Percentiles rank a stretch among this genome's conserved stretches.
Evolutionary conservation across 257 asterid genomes (phyloP).

Genomic region (Forsythia suspensa): DNA sequence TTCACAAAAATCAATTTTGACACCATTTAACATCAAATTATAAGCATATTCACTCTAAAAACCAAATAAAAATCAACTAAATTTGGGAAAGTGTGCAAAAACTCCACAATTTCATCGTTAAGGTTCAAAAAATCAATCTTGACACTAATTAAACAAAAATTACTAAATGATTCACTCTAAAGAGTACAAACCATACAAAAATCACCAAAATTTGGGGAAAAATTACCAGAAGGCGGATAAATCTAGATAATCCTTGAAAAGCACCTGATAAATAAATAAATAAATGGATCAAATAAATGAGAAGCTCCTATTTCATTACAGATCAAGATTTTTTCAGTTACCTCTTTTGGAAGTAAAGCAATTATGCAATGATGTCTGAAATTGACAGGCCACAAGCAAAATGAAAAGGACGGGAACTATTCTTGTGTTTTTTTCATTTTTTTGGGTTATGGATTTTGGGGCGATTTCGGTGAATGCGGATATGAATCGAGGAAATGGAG

Average conservation of each 20-base stretch:
- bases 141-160: background rate
- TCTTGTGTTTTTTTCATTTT: background rate
- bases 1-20: too few relatives aligned
- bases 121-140: conserved; percentile 9
- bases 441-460: background rate
- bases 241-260: conserved; percentile 13
- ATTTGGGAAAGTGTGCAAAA: conserved; percentile 18
- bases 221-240: conserved; percentile 30
- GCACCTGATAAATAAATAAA: background rate
- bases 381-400: conserved; percentile 16
- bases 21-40: too few relatives aligned
- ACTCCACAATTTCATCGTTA: conserved; percentile 5
- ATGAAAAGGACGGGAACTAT: background rate
- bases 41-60: background rate
- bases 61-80: background rate
- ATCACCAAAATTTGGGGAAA: conserved; percentile 7
- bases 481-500: too few relatives aligned
- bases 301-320: conserved; percentile 18
- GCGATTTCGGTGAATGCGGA: too few relatives aligned
- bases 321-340: conserved; percentile 14
- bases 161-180: background rate
- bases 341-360: conserved; percentile 37
- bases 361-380: conserved; percentile 25
- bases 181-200: conserved; percentile 31
- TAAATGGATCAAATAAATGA: conserved; percentile 25